Conservation (phyloP, 164 flowering plant species). For the Annona squamosa region DNA sequence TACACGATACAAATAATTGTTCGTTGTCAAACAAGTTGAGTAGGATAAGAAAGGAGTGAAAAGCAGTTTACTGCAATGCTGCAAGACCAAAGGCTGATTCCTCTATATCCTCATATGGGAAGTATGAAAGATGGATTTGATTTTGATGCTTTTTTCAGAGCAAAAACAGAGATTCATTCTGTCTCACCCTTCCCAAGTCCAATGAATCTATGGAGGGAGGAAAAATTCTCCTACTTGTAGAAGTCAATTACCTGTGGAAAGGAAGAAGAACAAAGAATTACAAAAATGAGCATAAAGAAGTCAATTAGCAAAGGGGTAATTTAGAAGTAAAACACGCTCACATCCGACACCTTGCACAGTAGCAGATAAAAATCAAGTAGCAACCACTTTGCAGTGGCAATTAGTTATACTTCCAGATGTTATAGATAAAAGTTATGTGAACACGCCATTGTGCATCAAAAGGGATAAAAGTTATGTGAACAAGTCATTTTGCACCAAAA, state of each 20-base stretch:
- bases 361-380: too few relatives aligned
- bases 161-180: not conserved
- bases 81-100: constrained; percentile 2
- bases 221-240: not conserved
- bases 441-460: too few relatives aligned
- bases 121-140: not conserved
- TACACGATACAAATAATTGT: constrained; percentile 6
- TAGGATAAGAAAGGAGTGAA: not conserved
- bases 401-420: too few relatives aligned
- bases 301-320: not conserved
- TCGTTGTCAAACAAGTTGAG: not conserved
- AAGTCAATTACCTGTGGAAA: not conserved
- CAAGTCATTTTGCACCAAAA: too few relatives aligned
- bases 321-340: not conserved
- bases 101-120: constrained; percentile 4
- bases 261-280: not conserved
- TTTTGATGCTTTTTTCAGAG: not conserved
- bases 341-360: too few relatives aligned
- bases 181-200: constrained; percentile 1
- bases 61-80: constrained; percentile 5
- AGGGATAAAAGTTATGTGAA: too few relatives aligned
- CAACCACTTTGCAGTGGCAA: too few relatives aligned
- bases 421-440: too few relatives aligned
- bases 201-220: constrained; percentile 6
- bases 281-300: not conserved